A percentile compares a stretch with the other conserved stretches of the same genome.
Conservation (phyloP, 306 rosid genomes). For the Pyrus communis region DNA sequence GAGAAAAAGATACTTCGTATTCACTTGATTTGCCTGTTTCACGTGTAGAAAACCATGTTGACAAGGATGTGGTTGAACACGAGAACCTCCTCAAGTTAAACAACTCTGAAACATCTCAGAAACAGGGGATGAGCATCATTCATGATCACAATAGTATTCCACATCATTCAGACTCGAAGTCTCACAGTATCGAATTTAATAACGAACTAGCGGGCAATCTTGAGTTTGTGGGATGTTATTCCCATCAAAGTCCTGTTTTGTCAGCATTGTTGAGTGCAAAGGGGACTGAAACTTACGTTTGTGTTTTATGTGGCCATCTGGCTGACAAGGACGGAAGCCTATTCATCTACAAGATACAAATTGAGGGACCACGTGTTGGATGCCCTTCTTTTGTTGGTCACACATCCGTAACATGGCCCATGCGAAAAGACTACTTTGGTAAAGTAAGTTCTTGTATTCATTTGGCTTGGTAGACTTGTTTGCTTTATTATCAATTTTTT, state of each 20-base stretch:
- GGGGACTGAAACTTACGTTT: conserved; percentile 50
- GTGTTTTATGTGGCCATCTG: conserved; percentile 53
- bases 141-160: conserved; percentile 24
- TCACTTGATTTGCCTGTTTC: conserved; percentile 23
- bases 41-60: conserved; percentile 24
- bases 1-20: not conserved
- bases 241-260: conserved; percentile 65
- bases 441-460: conserved; percentile 43
- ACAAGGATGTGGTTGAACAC: conserved; percentile 24
- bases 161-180: conserved; percentile 23
- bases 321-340: conserved; percentile 42
- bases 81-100: conserved; percentile 20
- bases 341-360: conserved; percentile 52
- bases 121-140: conserved; percentile 21
- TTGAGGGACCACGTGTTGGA: conserved; percentile 47
- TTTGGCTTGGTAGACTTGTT: not conserved
- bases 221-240: conserved; percentile 65
- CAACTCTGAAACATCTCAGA: conserved; percentile 20
- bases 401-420: conserved; percentile 50
- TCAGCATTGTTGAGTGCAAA: conserved; percentile 41
- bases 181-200: conserved; percentile 26
- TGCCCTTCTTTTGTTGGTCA: conserved; percentile 62
- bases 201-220: conserved; percentile 34
- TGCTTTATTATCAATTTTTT: not conserved
- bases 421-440: conserved; percentile 35